phyloP scores from a whole-genome alignment of 176 grass and related monocot species.

The Rhynchospora breviuscula region DNA sequence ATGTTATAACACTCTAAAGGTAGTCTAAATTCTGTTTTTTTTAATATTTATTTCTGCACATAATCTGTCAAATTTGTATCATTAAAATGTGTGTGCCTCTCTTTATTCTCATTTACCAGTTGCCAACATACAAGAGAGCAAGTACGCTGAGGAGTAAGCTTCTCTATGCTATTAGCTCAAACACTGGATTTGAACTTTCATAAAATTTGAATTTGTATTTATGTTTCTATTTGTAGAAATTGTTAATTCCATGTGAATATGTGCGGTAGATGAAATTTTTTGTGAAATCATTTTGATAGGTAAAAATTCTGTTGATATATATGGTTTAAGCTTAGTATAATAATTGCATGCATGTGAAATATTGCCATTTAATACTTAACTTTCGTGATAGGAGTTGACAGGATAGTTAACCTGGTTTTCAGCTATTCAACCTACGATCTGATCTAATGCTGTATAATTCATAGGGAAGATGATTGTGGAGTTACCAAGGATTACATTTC shows the following conservation, averaged over 20 bases:
- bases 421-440: neutral
- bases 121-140: conserved; percentile 78
- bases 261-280: conserved; percentile 25
- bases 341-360: neutral
- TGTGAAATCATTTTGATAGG: conserved; percentile 4
- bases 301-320: neutral
- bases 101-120: conserved; percentile 35
- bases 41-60: neutral
- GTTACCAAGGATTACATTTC: neutral
- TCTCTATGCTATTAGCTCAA: conserved; percentile 78
- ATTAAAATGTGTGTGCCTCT: neutral
- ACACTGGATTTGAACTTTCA: conserved; percentile 85
- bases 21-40: conserved; percentile 20
- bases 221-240: neutral
- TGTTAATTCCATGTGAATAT: conserved; percentile 44
- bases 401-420: neutral
- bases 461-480: neutral
- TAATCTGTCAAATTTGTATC: neutral
- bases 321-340: neutral
- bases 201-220: conserved; percentile 25
- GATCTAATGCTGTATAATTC: neutral
- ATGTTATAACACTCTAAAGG: conserved; percentile 96
- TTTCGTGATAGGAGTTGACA: neutral
- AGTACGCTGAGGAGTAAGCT: conserved; percentile 87
- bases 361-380: too few species aligned